A percentile compares a stretch with the other conserved stretches of the same genome.
phyloP scores from a whole-genome alignment of 345 rosid species.

The Hibiscus syriacus region DNA sequence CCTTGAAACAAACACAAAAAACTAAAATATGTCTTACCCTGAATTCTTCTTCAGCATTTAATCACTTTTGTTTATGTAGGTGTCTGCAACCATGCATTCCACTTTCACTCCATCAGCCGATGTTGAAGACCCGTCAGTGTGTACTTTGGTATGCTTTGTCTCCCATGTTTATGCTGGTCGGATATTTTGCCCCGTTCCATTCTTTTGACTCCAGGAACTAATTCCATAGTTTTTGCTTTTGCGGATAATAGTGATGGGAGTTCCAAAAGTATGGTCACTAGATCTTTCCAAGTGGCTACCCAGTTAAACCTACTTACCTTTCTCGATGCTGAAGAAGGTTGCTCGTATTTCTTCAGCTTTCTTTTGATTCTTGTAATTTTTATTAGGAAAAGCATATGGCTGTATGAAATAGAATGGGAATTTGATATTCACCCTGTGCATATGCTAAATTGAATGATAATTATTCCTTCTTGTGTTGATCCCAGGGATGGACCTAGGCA shows the following conservation, averaged over 20 bases:
- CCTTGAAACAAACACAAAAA: too few species aligned
- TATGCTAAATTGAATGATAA: too few species aligned
- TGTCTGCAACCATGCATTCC: constrained; percentile 96
- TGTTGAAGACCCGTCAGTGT: constrained; percentile 98
- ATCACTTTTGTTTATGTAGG: constrained; percentile 31
- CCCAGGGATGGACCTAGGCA: too few species aligned
- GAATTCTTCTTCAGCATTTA: neutral
- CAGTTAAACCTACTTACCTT: neutral
- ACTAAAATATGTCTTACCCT: too few species aligned
- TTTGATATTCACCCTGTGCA: too few species aligned
- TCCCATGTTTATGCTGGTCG: too few species aligned
- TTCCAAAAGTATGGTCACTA: constrained; percentile 98
- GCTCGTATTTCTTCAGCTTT: neutral
- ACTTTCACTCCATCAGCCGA: constrained; percentile 97
- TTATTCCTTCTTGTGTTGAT: too few species aligned
- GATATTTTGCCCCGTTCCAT: neutral
- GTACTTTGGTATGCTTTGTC: constrained; percentile 67
- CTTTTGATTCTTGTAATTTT: neutral
- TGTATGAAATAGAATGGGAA: too few species aligned
- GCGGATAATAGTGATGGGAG: constrained; percentile 99
- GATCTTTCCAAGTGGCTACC: constrained; percentile 13
- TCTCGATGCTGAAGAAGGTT: neutral
- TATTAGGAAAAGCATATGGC: neutral
- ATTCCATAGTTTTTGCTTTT: neutral
- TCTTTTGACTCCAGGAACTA: neutral